phyloP scores from a whole-genome alignment of 345 rosid genomes.

The Salix suchowensis region DNA sequence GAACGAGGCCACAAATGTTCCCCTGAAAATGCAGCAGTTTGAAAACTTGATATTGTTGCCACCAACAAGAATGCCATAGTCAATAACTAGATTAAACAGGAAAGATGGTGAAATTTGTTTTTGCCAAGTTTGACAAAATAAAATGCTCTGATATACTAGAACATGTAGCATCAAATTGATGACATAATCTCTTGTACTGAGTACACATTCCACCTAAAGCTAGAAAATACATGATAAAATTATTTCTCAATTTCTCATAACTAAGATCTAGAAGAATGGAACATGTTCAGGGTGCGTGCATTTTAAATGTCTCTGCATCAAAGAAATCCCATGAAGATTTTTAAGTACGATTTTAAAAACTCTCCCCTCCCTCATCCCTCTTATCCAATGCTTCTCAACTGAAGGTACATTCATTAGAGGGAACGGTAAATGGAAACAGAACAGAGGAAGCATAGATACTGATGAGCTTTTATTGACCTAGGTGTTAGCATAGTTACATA shows the following conservation, averaged over 20 bases:
- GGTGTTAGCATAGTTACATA: neutral
- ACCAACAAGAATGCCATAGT: neutral
- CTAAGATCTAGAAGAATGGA: neutral
- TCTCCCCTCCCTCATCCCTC: neutral
- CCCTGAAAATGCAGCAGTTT: slow-evolving; percentile 3
- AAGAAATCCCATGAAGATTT: neutral
- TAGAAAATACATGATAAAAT: neutral
- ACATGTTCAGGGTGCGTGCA: neutral
- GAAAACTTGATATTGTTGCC: neutral
- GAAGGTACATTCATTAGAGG: neutral
- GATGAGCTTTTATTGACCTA: too few species aligned
- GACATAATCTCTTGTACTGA: neutral
- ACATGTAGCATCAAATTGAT: neutral
- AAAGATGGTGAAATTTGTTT: neutral
- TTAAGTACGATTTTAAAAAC: neutral
- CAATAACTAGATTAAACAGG: neutral
- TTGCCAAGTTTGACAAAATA: neutral
- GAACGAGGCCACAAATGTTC: slow-evolving; percentile 27
- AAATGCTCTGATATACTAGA: neutral
- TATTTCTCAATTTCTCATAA: neutral
- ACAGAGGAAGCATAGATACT: neutral
- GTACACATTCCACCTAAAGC: neutral
- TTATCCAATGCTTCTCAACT: neutral
- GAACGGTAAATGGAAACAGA: too few species aligned
- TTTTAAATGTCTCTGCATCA: neutral